Evolutionary conservation across 768 basidiomycete genomes (phyloP), one percentile per base, ranked within the genome.

Genomic region (Cantharellus cinnabarinus): DNA sequence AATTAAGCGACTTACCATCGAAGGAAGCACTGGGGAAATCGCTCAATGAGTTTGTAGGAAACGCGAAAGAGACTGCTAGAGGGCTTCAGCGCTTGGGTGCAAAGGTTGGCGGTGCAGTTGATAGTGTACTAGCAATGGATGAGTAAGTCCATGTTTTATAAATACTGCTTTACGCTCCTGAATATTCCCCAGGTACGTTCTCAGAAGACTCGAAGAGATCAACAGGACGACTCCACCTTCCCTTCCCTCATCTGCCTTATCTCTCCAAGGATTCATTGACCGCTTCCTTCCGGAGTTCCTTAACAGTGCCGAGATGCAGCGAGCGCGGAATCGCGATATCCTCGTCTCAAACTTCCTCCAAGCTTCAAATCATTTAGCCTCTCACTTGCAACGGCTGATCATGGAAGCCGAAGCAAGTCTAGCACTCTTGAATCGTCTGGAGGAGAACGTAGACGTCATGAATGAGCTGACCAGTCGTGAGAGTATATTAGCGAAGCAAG

Each of bases 81-180:
- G 77, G 78, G 39, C 66, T 89, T 59, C 79, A 80, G 64, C 79
- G 70, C 65, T 71, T 89, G 48, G 76, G 76, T 41, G 71, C 85
- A 2, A 83, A 75, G 65, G 76, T 87, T n/a, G 75, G 77, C 41
- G 82, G 84, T 41, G 78, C 83, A 0, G 81, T 88, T 1, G 86
- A 89, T 58, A 87, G 83, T 51, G 79, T 87, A 64, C 75, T 84
- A 69, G 82, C 85, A 0, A 73, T 85, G 56, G 88, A 85, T 61
- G 80, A 80, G 58, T 79, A 83, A 63, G 86, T 82, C 1, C 71
- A 72, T 75, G 4, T 85, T n/a, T 88, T 41, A 71, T 73, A 60
- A 66, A 61, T 29, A 68, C 72, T 10, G 38, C 34, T 38, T 10
- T 38, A 39, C 56, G 39, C 15, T 42, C 5, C 35, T 57, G 15